Evolutionary conservation across 768 basidiomycete genomes (phyloP), one percentile per base, ranked within the genome.

Genomic region (Galerina marginata): DNA sequence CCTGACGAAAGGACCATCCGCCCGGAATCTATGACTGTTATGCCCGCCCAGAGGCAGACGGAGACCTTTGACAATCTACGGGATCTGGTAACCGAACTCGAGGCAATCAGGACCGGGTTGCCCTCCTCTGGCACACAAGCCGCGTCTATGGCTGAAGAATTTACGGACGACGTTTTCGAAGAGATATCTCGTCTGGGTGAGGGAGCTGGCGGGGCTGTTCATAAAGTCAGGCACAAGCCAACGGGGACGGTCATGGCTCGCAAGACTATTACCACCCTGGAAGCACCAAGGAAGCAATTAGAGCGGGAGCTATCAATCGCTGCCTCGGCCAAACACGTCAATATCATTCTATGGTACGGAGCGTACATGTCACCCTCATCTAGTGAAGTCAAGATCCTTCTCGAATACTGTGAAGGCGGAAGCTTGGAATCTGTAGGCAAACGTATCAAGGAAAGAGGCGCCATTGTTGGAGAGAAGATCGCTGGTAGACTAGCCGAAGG

Each of bases 201-300:
- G 70, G 97, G 97, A 43, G 94, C 95, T 56, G 95, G 96, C 47
- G 97, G 97, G 47, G 95, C 95, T 7, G 97, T 99, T 10, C 89
- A 96, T 74, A 95, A 94, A 75, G 96, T 98, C 48, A 86, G 81
- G 72, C 93, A 97, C 74, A 89, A 82, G 69, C 88, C 90, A 56
- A 92, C 87, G 1, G 86, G 86, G 37, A 79, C 81, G 72, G 83
- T 95, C 67, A 89, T 97, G 86, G 97, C 97, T 4, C 87, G 95
- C 69, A 99, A 99, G 81, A 92, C 93, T 9, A 95, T 96, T 71
- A 92, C 92, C 33, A 93, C 92, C 9, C 88, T 88, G 57, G 91
- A 93, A 67, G 96, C 94, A 47, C 96, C 95, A 15, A 83, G 90
- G 77, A 92, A 90, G 77, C 96, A 99, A 79, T 86, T 99, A 59